These are phyloP conservation scores for Penicillium soppii DNA, from an alignment of 495 filamentous ascomycete genomes.

Conservation along the genomic window DNA sequence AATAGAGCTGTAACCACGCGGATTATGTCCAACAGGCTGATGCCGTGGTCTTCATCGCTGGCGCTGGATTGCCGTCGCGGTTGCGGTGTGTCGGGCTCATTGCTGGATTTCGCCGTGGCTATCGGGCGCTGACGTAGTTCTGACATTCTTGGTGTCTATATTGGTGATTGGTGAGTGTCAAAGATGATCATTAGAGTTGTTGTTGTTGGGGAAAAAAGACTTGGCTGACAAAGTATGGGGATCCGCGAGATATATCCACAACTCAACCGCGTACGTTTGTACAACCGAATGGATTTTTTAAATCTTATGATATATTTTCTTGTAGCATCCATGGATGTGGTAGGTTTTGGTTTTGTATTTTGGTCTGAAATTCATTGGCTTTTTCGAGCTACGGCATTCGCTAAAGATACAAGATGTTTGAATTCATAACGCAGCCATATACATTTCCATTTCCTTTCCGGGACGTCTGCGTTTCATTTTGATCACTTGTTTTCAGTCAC, in stretches of 20 bases:
- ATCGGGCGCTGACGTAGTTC: conserved; percentile 39
- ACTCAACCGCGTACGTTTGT: not conserved
- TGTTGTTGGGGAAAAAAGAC: not conserved
- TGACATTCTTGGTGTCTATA: conserved; percentile 29
- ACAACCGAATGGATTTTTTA: not conserved
- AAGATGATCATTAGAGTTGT: not conserved
- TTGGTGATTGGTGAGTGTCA: not conserved
- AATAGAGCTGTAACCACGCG: conserved; percentile 70
- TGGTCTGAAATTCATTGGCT: not conserved
- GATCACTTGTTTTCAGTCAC: not conserved
- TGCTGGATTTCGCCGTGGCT: conserved; percentile 11
- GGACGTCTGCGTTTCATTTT: not conserved
- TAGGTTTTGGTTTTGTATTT: not conserved
- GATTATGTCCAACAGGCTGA: conserved; percentile 69
- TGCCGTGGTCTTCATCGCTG: conserved; percentile 26
- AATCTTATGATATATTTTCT: no score
- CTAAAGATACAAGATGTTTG: not conserved
- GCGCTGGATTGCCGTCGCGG: conserved; percentile 10
- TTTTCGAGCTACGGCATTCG: not conserved
- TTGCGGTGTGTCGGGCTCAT: conserved; percentile 9
- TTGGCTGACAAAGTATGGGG: conserved; percentile 3
- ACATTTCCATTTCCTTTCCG: not conserved
- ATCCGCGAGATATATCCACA: not conserved
- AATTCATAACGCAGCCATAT: not conserved
- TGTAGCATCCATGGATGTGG: no score